phyloP scores from a whole-genome alignment of 2,329 filamentous ascomycete species.

The Alternaria triticimaculans region DNA sequence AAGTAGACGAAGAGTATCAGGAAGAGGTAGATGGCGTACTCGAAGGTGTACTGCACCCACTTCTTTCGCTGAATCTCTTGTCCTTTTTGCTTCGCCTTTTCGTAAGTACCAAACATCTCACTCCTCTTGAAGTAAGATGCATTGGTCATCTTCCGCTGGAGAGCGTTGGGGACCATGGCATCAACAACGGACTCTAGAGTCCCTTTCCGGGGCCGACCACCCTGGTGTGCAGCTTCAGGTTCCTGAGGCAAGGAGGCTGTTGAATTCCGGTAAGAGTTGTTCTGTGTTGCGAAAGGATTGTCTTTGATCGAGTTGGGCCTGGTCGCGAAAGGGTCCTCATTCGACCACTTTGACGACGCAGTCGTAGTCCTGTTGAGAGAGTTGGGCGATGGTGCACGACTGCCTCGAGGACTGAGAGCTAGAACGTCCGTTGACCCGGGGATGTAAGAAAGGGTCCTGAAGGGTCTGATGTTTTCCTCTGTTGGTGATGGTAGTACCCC shows the following conservation, averaged over 20 bases:
- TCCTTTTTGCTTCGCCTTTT: slow-evolving; percentile 33
- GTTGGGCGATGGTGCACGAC: slow-evolving; percentile 8
- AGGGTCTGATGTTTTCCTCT: background rate
- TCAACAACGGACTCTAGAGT: slow-evolving; percentile 26
- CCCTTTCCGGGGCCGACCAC: slow-evolving; percentile 12
- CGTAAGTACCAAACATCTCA: slow-evolving; percentile 28
- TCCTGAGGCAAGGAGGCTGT: slow-evolving; percentile 2
- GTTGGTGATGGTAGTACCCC: background rate
- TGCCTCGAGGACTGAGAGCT: slow-evolving; percentile 4
- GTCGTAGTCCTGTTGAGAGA: background rate
- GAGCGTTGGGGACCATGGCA: slow-evolving; percentile 20
- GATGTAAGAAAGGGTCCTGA: slow-evolving; percentile 7
- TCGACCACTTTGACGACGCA: slow-evolving; percentile 6
- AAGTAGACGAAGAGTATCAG: slow-evolving; percentile 53
- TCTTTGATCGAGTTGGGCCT: slow-evolving; percentile 14
- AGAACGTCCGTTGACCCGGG: slow-evolving; percentile 4
- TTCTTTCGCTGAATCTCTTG: slow-evolving; percentile 37
- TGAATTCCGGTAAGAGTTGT: slow-evolving; percentile 3
- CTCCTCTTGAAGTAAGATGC: slow-evolving; percentile 20
- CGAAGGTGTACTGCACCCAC: slow-evolving; percentile 48
- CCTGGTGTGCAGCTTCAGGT: slow-evolving; percentile 13
- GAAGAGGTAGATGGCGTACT: slow-evolving; percentile 49
- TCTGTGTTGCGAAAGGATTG: slow-evolving; percentile 11
- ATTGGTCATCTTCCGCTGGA: slow-evolving; percentile 26
- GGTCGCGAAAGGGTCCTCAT: slow-evolving; percentile 20